Evolutionary conservation across 306 rosid species (phyloP).

Genomic region (Cucumis cinereus): DNA sequence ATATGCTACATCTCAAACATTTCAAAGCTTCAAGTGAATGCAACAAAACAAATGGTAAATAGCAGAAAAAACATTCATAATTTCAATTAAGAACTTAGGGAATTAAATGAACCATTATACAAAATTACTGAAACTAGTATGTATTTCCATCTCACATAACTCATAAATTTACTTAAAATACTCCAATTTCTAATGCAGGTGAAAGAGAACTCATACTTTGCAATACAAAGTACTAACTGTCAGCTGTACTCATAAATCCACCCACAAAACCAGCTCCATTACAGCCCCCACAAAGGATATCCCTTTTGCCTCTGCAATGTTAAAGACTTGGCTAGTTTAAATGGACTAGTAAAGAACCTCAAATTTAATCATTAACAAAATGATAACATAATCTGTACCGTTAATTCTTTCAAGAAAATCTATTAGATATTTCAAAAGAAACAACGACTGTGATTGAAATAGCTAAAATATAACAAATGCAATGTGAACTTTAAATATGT

Average conservation of each 20-base stretch:
- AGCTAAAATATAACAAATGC: not conserved
- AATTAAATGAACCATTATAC: not conserved
- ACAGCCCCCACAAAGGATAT: constrained; percentile 74
- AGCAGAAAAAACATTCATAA: not conserved
- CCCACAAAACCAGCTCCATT: constrained; percentile 95
- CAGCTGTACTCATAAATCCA: constrained; percentile 84
- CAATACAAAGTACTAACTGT: constrained; percentile 20
- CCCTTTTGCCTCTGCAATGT: constrained; percentile 72
- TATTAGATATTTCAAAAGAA: not conserved
- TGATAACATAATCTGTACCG: not conserved
- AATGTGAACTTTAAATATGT: not conserved
- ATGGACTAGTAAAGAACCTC: not conserved
- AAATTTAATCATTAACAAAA: not conserved
- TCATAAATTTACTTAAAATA: not conserved
- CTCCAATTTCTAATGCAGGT: not conserved
- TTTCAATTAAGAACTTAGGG: not conserved
- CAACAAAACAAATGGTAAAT: not conserved
- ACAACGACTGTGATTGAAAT: not conserved
- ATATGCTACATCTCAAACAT: not conserved
- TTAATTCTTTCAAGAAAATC: not conserved
- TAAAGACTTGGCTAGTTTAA: too few species aligned
- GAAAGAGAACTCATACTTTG: not conserved
- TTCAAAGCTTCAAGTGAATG: not conserved
- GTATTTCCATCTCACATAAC: not conserved
- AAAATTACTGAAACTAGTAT: not conserved